Base-by-base conservation (phyloP, 805 yeast species). In the Jamesozyma gamospora region DNA sequence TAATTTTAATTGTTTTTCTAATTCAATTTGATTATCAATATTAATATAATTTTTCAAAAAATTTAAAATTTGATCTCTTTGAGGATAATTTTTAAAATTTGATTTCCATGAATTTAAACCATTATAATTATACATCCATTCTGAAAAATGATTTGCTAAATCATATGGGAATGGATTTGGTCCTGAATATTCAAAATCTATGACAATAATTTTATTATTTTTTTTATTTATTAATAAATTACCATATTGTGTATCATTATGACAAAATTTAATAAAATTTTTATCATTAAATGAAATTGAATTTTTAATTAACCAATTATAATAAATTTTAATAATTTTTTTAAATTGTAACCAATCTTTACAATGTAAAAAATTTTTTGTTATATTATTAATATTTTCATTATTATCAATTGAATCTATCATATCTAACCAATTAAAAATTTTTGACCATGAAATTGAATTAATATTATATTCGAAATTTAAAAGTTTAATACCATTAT, bases 191-290 rank as follows among this genome's bases (percentile, higher is more conserved):
- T 92, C 98, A 60, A 92, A 92, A 59, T 92, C 98, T 53, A 92
- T 92, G 10, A 92, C 98, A 10, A 84, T 95, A 42, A 90, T 68
- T 55, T 78, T 81, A 34, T 77, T 69, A 60, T 82, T 88, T 51
- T 75, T 79, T 41, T 65, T 52, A n/a, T 66, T 58, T 19, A 90
- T 74, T 41, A 92, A 67, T 46, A 92, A 69, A 55, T 92, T 92
- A 27, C 98, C 98, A 58, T 92, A 90, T 60, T 92, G 98, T 1
- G 97, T 82, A 61, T 90, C 98, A 55, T 92, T 92, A 62, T 92
- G 98, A 51, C 96, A 86, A 56, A 92, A 92, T 12, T 75, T 86
- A 44, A 83, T 67, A 11, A 28, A 36, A 11, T 66, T 36, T 66
- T 62, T 28, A 2, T 21, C 10, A 14, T 34, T 18, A 18, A 15